A percentile compares a stretch with the other conserved stretches of the same genome.
phyloP scores from a whole-genome alignment of 257 asterid species.

The Forsythia viridissima region DNA sequence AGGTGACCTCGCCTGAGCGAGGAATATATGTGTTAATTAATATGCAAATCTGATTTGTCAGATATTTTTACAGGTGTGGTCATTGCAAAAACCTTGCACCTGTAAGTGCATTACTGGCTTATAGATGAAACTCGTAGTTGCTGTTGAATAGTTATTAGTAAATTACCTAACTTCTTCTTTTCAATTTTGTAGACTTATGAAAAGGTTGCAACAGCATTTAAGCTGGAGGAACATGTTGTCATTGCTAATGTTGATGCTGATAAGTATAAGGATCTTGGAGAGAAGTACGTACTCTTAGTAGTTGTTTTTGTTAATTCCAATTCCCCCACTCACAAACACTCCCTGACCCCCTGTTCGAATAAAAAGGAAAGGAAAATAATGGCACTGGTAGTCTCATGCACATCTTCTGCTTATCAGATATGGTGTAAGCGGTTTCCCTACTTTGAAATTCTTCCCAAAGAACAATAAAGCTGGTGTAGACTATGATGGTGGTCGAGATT shows the following conservation, averaged over 20 bases:
- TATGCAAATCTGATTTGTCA: slow-evolving; percentile 23
- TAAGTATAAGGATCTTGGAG: slow-evolving; percentile 70
- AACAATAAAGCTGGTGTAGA: slow-evolving; percentile 92
- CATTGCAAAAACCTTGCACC: slow-evolving; percentile 92
- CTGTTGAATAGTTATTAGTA: slow-evolving; percentile 18
- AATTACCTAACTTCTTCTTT: neutral
- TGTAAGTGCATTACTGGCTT: slow-evolving; percentile 53
- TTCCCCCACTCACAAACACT: neutral
- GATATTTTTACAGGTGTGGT: slow-evolving; percentile 74
- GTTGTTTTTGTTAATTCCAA: neutral
- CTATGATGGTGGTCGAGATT: slow-evolving; percentile 61
- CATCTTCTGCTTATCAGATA: slow-evolving; percentile 33
- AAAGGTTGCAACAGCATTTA: slow-evolving; percentile 80
- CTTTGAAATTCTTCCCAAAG: slow-evolving; percentile 86
- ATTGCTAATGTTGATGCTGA: slow-evolving; percentile 93
- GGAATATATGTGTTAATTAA: slow-evolving; percentile 9
- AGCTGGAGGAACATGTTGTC: slow-evolving; percentile 71
- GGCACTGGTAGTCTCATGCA: slow-evolving; percentile 17
- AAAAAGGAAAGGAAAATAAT: neutral
- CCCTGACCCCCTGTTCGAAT: neutral
- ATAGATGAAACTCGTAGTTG: slow-evolving; percentile 2
- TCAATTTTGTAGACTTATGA: slow-evolving; percentile 61
- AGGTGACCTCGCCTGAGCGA: neutral
- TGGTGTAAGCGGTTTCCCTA: slow-evolving; percentile 46
- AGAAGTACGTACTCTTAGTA: slow-evolving; percentile 56